These are phyloP conservation scores for Podaxis carcinomalis DNA, from an alignment of 768 basidiomycete genomes.

Conservation along the genomic window DNA sequence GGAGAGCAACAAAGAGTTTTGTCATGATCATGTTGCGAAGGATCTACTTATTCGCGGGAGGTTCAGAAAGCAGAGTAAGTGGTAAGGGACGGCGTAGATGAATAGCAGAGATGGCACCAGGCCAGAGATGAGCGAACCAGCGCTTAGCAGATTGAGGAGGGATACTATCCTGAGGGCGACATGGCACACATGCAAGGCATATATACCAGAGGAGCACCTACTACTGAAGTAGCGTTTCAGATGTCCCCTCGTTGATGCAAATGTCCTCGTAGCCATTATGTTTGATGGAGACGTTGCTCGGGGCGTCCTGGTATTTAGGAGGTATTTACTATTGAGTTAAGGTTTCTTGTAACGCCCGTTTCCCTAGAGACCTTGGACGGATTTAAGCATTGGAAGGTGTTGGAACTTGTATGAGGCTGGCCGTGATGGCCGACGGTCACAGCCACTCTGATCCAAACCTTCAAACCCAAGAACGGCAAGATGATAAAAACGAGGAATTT, in stretches of 20 bases:
- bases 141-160: neutral
- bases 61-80: neutral
- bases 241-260: neutral
- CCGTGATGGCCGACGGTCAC: neutral
- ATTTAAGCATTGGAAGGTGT: no score
- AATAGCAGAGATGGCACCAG: neutral
- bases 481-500: neutral
- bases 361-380: no score
- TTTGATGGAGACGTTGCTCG: neutral
- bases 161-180: neutral
- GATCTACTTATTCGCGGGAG: neutral
- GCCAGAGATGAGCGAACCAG: neutral
- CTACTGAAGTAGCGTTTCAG: neutral
- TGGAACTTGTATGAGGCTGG: neutral
- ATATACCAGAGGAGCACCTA: neutral
- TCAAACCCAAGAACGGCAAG: no score
- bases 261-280: neutral
- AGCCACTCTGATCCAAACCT: neutral
- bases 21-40: neutral
- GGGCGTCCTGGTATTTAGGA: neutral
- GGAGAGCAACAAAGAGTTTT: neutral
- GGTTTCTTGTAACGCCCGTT: no score
- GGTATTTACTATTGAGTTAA: no score
- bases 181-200: neutral
- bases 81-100: neutral